These are phyloP conservation scores for Thalassiosira gravida DNA, from an alignment of 352 stramenopile genomes.

Conservation along the genomic window DNA sequence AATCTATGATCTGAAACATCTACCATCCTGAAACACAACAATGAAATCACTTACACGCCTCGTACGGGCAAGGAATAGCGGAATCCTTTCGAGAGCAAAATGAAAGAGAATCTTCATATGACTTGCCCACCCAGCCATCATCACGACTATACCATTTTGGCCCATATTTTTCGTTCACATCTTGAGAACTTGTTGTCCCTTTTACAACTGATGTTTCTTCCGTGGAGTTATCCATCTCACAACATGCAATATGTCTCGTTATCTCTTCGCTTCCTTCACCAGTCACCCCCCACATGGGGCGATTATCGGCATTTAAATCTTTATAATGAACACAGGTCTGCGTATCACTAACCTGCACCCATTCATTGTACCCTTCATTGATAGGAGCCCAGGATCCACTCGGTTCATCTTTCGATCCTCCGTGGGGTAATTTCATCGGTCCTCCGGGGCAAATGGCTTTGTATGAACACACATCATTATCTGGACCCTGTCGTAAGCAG, in stretches of 20 bases:
- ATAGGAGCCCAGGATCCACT: background rate
- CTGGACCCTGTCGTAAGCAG: background rate
- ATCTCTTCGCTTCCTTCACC: background rate
- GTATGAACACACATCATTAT: background rate
- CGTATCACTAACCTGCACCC: background rate
- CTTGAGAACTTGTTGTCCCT: background rate
- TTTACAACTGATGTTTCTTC: background rate
- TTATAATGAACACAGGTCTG: background rate
- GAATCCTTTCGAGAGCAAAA: constrained; percentile 23
- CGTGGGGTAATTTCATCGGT: background rate
- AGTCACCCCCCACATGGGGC: background rate
- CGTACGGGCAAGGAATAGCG: constrained; percentile 27
- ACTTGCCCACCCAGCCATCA: constrained; percentile 15
- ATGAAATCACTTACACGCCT: too few species aligned
- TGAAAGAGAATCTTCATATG: constrained; percentile 10
- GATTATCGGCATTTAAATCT: background rate
- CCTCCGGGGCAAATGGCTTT: background rate
- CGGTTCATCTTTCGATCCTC: background rate
- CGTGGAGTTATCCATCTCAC: background rate
- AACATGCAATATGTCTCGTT: background rate
- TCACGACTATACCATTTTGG: constrained; percentile 1
- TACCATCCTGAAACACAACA: constrained; percentile 30
- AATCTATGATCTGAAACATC: too few species aligned
- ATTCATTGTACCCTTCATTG: background rate
- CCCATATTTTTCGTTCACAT: background rate